These are phyloP conservation scores for Claviceps sp. DNA, from an alignment of 2,329 filamentous ascomycete genomes.

Conservation along the genomic window DNA sequence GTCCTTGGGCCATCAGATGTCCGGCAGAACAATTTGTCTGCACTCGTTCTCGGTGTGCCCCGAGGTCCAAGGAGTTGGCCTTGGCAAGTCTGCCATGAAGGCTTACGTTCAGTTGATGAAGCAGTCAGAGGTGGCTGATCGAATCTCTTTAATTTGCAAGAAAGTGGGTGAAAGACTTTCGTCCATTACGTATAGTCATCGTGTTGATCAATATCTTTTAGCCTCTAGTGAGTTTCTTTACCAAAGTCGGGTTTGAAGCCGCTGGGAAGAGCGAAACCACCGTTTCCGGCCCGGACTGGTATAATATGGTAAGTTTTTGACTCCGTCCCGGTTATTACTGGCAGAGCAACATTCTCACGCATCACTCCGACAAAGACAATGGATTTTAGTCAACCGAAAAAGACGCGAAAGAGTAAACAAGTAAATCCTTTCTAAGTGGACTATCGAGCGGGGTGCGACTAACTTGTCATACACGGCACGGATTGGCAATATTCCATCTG, in stretches of 20 bases:
- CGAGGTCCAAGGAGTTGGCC: constrained; percentile 56
- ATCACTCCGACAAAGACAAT: not conserved
- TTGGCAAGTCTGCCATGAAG: constrained; percentile 56
- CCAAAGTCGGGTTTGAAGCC: constrained; percentile 59
- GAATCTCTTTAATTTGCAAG: constrained; percentile 64
- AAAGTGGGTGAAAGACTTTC: constrained; percentile 14
- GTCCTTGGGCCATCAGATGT: constrained; percentile 51
- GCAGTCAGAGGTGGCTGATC: constrained; percentile 54
- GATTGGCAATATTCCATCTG: not conserved
- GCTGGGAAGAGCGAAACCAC: constrained; percentile 53
- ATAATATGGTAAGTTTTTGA: constrained; percentile 53
- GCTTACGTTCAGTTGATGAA: constrained; percentile 48
- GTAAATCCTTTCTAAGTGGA: not conserved
- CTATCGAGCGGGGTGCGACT: not conserved
- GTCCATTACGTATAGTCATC: not conserved
- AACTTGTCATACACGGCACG: not conserved
- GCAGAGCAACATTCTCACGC: not conserved
- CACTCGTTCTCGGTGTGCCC: constrained; percentile 75
- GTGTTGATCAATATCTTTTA: constrained; percentile 14
- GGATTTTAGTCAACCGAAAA: not conserved
- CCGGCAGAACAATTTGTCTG: constrained; percentile 61
- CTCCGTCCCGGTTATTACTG: not conserved
- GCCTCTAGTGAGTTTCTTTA: constrained; percentile 62
- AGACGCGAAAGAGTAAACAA: not conserved
- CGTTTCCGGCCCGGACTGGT: constrained; percentile 72